Base-by-base conservation (phyloP, 179 eudicot genomes). In the Silene coronaria region DNA sequence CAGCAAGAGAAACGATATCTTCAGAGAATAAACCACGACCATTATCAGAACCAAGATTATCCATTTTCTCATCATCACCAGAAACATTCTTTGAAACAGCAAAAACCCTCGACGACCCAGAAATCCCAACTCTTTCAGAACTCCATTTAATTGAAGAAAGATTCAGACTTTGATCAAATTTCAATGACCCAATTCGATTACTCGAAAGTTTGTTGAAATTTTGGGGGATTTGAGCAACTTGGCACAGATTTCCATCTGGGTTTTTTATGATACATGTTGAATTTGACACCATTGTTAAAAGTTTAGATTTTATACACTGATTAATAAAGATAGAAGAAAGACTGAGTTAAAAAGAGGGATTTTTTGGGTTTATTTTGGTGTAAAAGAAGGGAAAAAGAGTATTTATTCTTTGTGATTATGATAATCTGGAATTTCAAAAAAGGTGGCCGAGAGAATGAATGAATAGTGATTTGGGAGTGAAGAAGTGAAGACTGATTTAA, bases 21-120 rank as follows among this genome's bases (percentile, higher is more conserved):
- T 86, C 86, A 57, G 86, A 73, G 74, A 85, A 76, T 21, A 76
- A 76, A 48, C 77, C 72, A 46, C 57, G 63, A 7, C 85, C 83
- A 77, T 80, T 84, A 65, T 76, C 78, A 71, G 76, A 73, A 34
- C 67, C 74, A 2, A 22, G 28, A 72, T 21, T 46, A 34, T 22
- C 51, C 34, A 80, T 87, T 30, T 83, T 87, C 21, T 76, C 81
- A 72, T 75, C 80, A 27, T 76, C 88, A 66, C 81, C 87, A 42
- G 89, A 73, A 61, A 59, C 78, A 63, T 86, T 82, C 55, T 81
- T 81, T 13, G 87, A 74, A 80, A 82, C 71, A 63, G 87, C 89
- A 8, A 74, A 65, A 84, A 83, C 67, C 79, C 85, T 84, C 59
- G 77, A 75, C 3, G 76, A 76, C 59, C 86, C 85, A 79, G 45